Evolutionary conservation across 495 filamentous ascomycete species (phyloP).

Genomic region (Aspergillus mulundensis): DNA sequence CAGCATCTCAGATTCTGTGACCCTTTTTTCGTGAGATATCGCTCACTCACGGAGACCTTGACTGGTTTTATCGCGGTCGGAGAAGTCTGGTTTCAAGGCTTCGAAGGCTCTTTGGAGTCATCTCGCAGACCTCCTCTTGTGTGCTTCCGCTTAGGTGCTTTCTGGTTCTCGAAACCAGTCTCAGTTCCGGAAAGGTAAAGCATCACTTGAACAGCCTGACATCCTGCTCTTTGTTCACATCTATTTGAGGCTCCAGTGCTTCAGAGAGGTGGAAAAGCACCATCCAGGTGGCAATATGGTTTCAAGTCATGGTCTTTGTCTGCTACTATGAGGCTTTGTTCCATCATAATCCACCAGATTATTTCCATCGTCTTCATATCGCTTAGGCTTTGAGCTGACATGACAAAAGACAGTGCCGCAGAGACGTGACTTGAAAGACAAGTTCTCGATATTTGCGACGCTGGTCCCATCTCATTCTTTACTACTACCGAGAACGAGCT

Average conservation of each 20-base stretch:
- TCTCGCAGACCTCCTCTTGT: slow-evolving; percentile 9
- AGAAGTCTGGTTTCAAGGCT: slow-evolving; percentile 33
- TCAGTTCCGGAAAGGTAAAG: slow-evolving; percentile 38
- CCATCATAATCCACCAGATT: slow-evolving; percentile 9
- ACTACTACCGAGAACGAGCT: not conserved
- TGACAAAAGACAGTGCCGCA: slow-evolving; percentile 27
- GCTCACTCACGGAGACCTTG: slow-evolving; percentile 47
- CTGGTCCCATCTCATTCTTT: slow-evolving; percentile 19
- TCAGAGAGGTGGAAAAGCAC: not conserved
- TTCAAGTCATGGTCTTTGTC: slow-evolving; percentile 10
- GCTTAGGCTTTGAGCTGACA: slow-evolving; percentile 30
- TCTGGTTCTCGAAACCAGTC: slow-evolving; percentile 18
- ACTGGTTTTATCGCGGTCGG: slow-evolving; percentile 47
- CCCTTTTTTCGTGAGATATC: slow-evolving; percentile 39
- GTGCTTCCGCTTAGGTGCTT: slow-evolving; percentile 19
- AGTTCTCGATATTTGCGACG: slow-evolving; percentile 21
- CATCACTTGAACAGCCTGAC: slow-evolving; percentile 17
- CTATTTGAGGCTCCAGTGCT: not conserved
- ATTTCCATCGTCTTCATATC: slow-evolving; percentile 16
- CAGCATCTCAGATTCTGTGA: slow-evolving; percentile 33
- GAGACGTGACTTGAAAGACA: slow-evolving; percentile 22
- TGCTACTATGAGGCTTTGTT: slow-evolving; percentile 6
- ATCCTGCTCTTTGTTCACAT: slow-evolving; percentile 1
- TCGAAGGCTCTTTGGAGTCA: slow-evolving; percentile 22
- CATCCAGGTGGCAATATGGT: slow-evolving; percentile 10